phyloP scores from a whole-genome alignment of 805 yeast species.

The Yarrowia sp. region DNA sequence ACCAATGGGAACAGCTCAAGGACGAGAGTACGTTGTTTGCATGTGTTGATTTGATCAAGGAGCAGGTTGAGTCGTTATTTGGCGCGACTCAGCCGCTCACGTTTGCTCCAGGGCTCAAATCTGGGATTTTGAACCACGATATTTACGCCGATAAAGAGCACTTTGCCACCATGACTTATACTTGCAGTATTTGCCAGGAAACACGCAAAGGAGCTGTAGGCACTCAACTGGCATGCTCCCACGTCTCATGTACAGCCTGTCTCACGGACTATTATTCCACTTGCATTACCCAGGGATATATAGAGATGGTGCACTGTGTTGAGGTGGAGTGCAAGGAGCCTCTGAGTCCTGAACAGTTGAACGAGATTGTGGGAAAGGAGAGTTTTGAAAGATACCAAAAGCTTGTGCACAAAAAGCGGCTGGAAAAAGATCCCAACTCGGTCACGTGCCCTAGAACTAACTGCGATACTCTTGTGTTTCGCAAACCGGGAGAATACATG shows the following conservation, averaged over 20 bases:
- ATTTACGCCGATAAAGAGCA: neutral
- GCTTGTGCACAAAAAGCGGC: neutral
- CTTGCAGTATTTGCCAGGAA: constrained; percentile 20
- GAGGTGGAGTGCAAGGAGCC: constrained; percentile 29
- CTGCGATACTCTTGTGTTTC: constrained; percentile 17
- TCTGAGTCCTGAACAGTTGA: neutral
- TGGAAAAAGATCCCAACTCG: constrained; percentile 11
- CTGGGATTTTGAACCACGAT: neutral
- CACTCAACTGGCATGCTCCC: constrained; percentile 7
- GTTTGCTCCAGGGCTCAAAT: neutral
- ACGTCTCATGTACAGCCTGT: constrained; percentile 19
- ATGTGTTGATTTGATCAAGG: constrained; percentile 8
- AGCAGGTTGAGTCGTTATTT: neutral
- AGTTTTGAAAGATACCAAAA: constrained; percentile 1
- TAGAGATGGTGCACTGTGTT: constrained; percentile 26
- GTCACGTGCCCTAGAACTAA: constrained; percentile 5
- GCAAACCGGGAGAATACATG: constrained; percentile 27
- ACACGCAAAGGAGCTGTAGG: constrained; percentile 2
- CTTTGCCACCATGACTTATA: neutral
- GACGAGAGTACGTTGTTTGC: constrained; percentile 22
- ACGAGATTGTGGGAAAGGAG: neutral
- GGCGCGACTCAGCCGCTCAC: neutral
- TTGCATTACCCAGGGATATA: constrained; percentile 24
- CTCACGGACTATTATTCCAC: constrained; percentile 11
- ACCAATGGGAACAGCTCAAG: neutral